Evolutionary conservation across 257 asterid species (phyloP).

Genomic region (Avicennia marina): DNA sequence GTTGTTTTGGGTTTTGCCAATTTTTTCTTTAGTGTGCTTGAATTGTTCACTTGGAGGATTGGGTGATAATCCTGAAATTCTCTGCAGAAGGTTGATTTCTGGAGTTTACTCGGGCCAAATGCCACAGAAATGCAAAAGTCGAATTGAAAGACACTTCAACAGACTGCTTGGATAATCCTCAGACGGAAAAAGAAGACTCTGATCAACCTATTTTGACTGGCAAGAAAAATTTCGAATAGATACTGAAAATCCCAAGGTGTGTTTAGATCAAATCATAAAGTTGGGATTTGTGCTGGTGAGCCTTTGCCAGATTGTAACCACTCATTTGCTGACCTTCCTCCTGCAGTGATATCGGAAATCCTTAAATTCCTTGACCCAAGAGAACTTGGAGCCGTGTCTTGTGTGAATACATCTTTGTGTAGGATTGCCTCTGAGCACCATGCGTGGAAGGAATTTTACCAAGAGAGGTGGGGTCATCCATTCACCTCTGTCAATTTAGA

Average conservation of each 20-base stretch:
- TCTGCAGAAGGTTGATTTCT: not conserved
- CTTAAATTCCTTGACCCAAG: slow-evolving; percentile 78
- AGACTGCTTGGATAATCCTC: slow-evolving; percentile 32
- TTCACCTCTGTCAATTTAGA: slow-evolving; percentile 30
- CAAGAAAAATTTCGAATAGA: slow-evolving; percentile 21
- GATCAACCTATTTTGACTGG: slow-evolving; percentile 23
- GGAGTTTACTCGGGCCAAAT: slow-evolving; percentile 39
- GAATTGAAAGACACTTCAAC: slow-evolving; percentile 24
- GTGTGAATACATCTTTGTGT: slow-evolving; percentile 65
- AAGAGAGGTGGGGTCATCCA: slow-evolving; percentile 93
- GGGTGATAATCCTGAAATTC: slow-evolving; percentile 10
- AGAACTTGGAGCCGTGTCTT: slow-evolving; percentile 83
- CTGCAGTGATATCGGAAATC: slow-evolving; percentile 71
- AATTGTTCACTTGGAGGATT: slow-evolving; percentile 1
- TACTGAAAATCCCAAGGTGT: slow-evolving; percentile 21
- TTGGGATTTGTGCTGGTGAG: slow-evolving; percentile 33
- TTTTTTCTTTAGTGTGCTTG: slow-evolving; percentile 1
- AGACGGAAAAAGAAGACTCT: slow-evolving; percentile 20
- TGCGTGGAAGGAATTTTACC: slow-evolving; percentile 86
- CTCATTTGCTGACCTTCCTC: slow-evolving; percentile 76
- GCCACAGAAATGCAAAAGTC: slow-evolving; percentile 53
- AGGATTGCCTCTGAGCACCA: slow-evolving; percentile 74
- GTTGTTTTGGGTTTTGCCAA: slow-evolving; percentile 4
- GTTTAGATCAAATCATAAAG: slow-evolving; percentile 24
- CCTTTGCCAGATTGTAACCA: slow-evolving; percentile 19